A percentile compares a stretch with the other conserved stretches of the same genome.
These are phyloP conservation scores for Bryum argenteum DNA, from an alignment of 225 moss, liverwort and hornwort species.

Conservation along the genomic window DNA sequence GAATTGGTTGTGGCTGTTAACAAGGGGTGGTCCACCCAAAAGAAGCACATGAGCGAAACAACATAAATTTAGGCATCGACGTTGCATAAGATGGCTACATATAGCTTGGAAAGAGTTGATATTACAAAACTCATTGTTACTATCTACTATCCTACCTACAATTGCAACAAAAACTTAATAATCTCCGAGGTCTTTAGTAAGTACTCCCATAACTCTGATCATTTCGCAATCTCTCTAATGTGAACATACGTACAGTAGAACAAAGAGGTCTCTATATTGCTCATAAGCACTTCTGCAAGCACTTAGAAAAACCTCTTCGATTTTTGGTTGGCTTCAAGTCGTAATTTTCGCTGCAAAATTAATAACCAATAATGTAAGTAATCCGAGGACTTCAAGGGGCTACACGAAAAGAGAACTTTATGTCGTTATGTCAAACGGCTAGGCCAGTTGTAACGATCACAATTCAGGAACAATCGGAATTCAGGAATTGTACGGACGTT, in stretches of 20 bases:
- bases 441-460: conserved; percentile 6
- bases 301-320: conserved; percentile 55
- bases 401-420: conserved; percentile 5
- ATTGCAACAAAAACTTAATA: conserved; percentile 1
- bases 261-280: not conserved
- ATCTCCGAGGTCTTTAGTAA: not conserved
- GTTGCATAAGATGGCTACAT: not conserved
- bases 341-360: conserved; percentile 56
- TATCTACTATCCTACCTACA: conserved; percentile 25
- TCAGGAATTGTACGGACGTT: not conserved
- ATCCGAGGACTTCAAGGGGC: not conserved
- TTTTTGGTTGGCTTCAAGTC: conserved; percentile 66
- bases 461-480: too few relatives aligned
- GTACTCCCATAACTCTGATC: conserved; percentile 7
- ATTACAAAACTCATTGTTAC: conserved; percentile 14
- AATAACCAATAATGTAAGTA: conserved; percentile 8
- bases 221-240: conserved; percentile 18
- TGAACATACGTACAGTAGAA: conserved; percentile 12
- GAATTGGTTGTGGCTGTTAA: too few relatives aligned
- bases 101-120: conserved; percentile 19
- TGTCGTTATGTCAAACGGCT: not conserved
- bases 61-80: too few relatives aligned
- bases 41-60: too few relatives aligned
- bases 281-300: conserved; percentile 6
- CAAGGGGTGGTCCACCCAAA: too few relatives aligned